phyloP scores from a whole-genome alignment of 1,139 yeast species.

The Candida tetrigidarum region DNA sequence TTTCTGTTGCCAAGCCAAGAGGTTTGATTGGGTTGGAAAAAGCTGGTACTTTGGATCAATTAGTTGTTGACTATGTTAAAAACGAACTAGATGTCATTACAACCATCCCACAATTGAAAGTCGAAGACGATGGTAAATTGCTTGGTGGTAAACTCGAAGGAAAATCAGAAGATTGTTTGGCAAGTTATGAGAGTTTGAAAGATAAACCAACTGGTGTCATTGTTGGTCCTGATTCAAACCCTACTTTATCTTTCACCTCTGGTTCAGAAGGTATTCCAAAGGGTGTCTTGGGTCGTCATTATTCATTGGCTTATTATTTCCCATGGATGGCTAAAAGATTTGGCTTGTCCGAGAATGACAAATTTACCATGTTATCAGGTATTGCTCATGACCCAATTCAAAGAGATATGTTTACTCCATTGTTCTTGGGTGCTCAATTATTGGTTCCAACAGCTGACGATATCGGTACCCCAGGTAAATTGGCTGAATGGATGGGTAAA shows the following conservation, averaged over 20 bases:
- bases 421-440: conserved; percentile 91
- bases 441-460: conserved; percentile 96
- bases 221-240: conserved; percentile 98
- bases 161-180: conserved; percentile 51
- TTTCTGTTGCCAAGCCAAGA: conserved; percentile 90
- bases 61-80: conserved; percentile 76
- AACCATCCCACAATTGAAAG: conserved; percentile 74
- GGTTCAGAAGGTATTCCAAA: conserved; percentile 99
- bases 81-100: conserved; percentile 74
- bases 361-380: conserved; percentile 96
- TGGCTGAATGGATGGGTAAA: conserved; percentile 96
- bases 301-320: conserved; percentile 93
- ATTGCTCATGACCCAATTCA: conserved; percentile 99
- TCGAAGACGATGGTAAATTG: conserved; percentile 77
- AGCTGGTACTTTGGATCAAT: conserved; percentile 80
- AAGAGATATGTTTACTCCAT: conserved; percentile 98
- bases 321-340: conserved; percentile 97
- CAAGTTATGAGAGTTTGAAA: conserved; percentile 47
- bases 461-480: conserved; percentile 96
- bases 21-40: conserved; percentile 89
- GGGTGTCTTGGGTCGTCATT: conserved; percentile 98
- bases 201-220: conserved; percentile 78
- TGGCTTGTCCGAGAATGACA: conserved; percentile 76
- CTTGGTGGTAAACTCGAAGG: conserved; percentile 54
- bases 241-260: conserved; percentile 95